Evolutionary conservation across 1,284 basidiomycete species (phyloP), one percentile per base, ranked within the genome.

Genomic region (Melampsora larici-populina): DNA sequence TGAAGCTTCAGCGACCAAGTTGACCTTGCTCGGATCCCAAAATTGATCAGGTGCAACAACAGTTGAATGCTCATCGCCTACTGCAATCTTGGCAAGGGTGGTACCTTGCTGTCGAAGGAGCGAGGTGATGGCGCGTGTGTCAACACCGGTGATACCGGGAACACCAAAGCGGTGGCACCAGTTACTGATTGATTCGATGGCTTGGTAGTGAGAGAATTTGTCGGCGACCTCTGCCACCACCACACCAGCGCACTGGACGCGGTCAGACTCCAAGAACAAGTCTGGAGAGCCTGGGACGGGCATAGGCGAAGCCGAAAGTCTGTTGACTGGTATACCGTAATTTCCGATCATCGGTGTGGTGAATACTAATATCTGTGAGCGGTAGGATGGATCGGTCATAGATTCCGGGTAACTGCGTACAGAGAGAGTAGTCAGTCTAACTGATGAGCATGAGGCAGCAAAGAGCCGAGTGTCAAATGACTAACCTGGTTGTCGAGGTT

Each of bases 321-420:
- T 79, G 85, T 99, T 99, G 71, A 84, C 82, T 13, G 96, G 96
- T 3, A 99, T 94, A 80, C 97, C 96, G 83, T 99, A 99, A 85
- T 99, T 99, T 69, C 97, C 97, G 81, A 99, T 97, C 85, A 99
- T 89, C 31, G 97, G 96, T 5, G 95, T 92, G 36, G 96, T 99
- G 86, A 99, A 99, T 79, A 98, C 94, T 79, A 99, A 89, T 81
- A 99, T 94, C 86, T 99, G 97, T 73, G 94, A 92, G 49, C 93
- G 92, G 86, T 99, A 99, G 11, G 97, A 99, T 7, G 96, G 96
- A 84, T 99, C 96, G 65, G 96, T 99, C 93, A 99, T 97, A 18
- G 94, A 97, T 86, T 99, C 97, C 75, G 95, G 98, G 85, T 99
- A 69, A 31, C 51, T 67, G 46, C 5, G 49, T 58, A 17, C 15